phyloP scores from a whole-genome alignment of 2,329 filamentous ascomycete genomes.

The Colletotrichum liriopes region DNA sequence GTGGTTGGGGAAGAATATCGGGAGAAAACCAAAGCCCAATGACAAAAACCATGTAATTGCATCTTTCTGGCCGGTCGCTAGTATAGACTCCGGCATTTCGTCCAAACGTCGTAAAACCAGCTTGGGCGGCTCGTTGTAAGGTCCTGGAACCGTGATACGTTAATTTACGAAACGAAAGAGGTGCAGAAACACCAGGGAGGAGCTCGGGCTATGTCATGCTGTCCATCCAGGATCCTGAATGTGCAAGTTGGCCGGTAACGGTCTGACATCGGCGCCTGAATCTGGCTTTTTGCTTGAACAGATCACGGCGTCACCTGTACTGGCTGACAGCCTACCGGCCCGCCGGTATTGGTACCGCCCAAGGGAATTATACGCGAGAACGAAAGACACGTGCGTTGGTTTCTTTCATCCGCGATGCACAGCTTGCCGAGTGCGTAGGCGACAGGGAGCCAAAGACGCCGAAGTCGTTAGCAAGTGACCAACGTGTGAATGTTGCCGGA shows the following conservation, averaged over 20 bases:
- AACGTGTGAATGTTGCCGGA: not conserved
- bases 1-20: not conserved
- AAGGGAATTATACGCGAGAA: constrained; percentile 26
- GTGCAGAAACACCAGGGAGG: constrained; percentile 13
- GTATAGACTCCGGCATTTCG: not conserved
- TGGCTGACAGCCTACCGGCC: not conserved
- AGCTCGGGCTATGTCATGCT: constrained; percentile 14
- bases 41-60: not conserved
- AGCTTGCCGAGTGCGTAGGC: not conserved
- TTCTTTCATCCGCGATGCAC: constrained; percentile 12
- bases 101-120: constrained; percentile 12
- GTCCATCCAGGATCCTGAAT: constrained; percentile 3
- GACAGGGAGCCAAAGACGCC: not conserved
- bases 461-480: not conserved
- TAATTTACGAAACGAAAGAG: constrained; percentile 20
- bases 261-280: not conserved
- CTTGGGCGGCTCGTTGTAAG: not conserved
- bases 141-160: constrained; percentile 25
- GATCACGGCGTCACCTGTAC: not conserved
- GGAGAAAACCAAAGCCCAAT: not conserved
- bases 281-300: constrained; percentile 4
- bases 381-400: constrained; percentile 1
- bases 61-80: not conserved
- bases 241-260: not conserved
- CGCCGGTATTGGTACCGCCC: not conserved